Evolutionary conservation across 2,329 filamentous ascomycete genomes (phyloP).

Genomic region (Xylariomycetidae sp.): DNA sequence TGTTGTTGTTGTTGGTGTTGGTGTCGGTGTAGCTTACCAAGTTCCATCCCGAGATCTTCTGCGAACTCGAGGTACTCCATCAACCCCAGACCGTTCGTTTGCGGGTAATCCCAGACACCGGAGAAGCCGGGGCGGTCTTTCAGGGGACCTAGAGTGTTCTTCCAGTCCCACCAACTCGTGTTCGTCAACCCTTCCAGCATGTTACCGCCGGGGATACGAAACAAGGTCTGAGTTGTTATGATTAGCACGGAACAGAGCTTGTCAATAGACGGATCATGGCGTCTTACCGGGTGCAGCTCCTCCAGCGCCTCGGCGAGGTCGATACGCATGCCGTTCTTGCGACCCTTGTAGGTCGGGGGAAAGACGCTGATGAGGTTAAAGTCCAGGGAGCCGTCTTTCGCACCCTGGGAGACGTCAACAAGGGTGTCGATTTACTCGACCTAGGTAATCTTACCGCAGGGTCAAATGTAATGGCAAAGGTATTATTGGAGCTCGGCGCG

Average conservation of each 20-base stretch:
- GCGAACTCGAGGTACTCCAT: conserved; percentile 60
- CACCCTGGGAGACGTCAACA: too few relatives aligned
- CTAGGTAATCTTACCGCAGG: conserved; percentile 28
- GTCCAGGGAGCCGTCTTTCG: conserved; percentile 39
- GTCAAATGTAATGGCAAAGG: conserved; percentile 51
- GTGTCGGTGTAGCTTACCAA: too few relatives aligned
- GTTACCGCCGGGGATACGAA: conserved; percentile 63
- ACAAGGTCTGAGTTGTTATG: conserved; percentile 39
- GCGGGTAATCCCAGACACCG: conserved; percentile 55
- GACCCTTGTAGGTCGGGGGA: conserved; percentile 54
- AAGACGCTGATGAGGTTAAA: conserved; percentile 58
- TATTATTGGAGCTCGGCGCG: conserved; percentile 52
- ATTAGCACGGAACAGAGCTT: neutral
- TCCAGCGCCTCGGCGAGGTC: conserved; percentile 52
- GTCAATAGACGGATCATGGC: too few relatives aligned
- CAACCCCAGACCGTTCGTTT: conserved; percentile 58
- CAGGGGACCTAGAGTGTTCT: conserved; percentile 49
- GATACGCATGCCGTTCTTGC: conserved; percentile 52
- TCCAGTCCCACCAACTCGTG: conserved; percentile 45
- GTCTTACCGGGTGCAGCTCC: conserved; percentile 42
- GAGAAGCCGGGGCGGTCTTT: conserved; percentile 50
- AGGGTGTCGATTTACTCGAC: too few relatives aligned
- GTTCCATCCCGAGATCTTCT: conserved; percentile 54
- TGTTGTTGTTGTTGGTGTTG: too few relatives aligned
- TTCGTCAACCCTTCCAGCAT: conserved; percentile 49